Evolutionary conservation across 148 eudicot genomes (phyloP), one percentile per base, ranked within the genome.

Genomic region (Gaultheria prostrata): DNA sequence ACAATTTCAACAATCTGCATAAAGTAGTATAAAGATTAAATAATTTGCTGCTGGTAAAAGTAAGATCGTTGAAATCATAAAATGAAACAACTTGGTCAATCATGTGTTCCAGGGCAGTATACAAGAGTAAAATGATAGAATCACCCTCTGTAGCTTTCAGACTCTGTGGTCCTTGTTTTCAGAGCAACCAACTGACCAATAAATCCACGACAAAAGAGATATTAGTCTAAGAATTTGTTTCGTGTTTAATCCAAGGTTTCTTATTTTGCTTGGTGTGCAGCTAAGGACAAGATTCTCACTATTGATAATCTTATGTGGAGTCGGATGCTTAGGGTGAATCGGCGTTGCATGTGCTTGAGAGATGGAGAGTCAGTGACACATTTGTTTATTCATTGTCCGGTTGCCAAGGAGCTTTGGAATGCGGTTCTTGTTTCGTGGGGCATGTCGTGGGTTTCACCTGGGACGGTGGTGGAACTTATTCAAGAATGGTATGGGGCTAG

Each of bases 1-100:
- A 94, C 97, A 80, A 94, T 87, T 87, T 97, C 99, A 74, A 97
- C 95, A 89, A 94, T 97, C 99, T 97, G 93, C 85, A 82, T 12
- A 51, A 51, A 49, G 81, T 53, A 73, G 56, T 35, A 80, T 45
- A 56, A 61, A 10, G 28, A 39, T 26, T 26, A 45, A 53, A n/a
- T 43, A 61, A 67, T 21, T 69, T 3, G 56, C 30, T 49, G 69
- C 57, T 48, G 26, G 30, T 10, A 69, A n/a, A 28, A 32, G 26
- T 8, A 49, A 81, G 45, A 70, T 39, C 69, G 30, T 85, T 15
- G 57, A 86, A 51, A 8, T 43, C 54, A 56, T 26, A 32, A 71
- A 32, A 56, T 7, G 28, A 1, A 74, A 35, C 12, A 72, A 56
- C 46, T 54, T 49, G 20, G 3, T 2, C 48, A 18, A 59, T 30